A percentile compares a stretch with the other conserved stretches of the same genome.
These are phyloP conservation scores for Penicillium salamii DNA, from an alignment of 495 filamentous ascomycete genomes.

Conservation along the genomic window DNA sequence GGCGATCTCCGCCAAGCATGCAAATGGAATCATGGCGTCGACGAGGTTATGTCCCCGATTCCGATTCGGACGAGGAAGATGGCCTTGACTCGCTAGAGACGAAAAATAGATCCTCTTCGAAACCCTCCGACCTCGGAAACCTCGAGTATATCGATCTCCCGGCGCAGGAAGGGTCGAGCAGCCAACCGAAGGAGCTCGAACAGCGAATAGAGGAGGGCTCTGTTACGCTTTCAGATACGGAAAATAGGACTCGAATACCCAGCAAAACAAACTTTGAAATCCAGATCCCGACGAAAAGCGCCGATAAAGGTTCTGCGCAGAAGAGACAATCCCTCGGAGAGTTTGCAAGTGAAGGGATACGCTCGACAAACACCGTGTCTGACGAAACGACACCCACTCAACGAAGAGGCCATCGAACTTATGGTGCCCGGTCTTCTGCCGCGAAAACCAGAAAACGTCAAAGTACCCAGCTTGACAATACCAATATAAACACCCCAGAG, in stretches of 20 bases:
- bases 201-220: background rate
- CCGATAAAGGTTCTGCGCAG: background rate
- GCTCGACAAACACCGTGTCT: background rate
- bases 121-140: conserved; percentile 4
- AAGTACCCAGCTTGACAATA: background rate
- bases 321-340: background rate
- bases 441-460: conserved; percentile 4
- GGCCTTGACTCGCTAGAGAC: conserved; percentile 40
- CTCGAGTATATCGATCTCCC: conserved; percentile 21
- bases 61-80: conserved; percentile 61
- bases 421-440: conserved; percentile 12
- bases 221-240: conserved; percentile 3
- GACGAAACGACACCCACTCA: conserved; percentile 5
- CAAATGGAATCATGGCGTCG: conserved; percentile 63
- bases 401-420: conserved; percentile 8
- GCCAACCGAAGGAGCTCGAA: background rate
- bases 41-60: conserved; percentile 61
- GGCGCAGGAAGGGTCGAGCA: background rate
- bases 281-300: background rate
- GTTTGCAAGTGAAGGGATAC: background rate
- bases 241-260: background rate
- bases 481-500: background rate
- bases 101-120: conserved; percentile 8
- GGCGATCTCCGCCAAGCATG: conserved; percentile 35
- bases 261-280: background rate